phyloP scores from a whole-genome alignment of 768 basidiomycete species.

The Mrakia gelida region DNA sequence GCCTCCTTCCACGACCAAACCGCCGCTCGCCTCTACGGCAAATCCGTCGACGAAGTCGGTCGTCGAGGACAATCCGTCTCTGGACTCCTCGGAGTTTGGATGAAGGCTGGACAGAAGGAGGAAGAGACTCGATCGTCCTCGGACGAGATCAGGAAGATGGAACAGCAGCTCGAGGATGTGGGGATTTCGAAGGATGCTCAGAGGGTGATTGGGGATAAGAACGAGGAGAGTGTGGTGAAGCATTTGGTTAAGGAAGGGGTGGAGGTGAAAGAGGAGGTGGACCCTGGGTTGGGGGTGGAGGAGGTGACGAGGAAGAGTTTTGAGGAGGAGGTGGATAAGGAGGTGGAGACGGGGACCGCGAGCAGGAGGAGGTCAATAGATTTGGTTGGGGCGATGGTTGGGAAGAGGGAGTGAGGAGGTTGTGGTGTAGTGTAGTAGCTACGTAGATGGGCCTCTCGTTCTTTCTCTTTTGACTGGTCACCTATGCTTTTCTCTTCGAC shows the following conservation, averaged over 20 bases:
- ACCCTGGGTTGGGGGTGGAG: neutral
- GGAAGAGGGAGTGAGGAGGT: neutral
- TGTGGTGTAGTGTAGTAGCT: neutral
- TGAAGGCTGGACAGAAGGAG: constrained; percentile 21
- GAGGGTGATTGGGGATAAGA: constrained; percentile 4
- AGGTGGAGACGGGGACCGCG: neutral
- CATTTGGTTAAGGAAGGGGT: constrained; percentile 8
- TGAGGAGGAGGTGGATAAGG: neutral
- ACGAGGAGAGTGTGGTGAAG: neutral
- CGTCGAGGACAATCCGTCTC: neutral
- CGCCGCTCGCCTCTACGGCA: constrained; percentile 38
- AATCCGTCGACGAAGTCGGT: constrained; percentile 43
- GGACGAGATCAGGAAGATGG: constrained; percentile 8
- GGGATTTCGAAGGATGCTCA: constrained; percentile 1
- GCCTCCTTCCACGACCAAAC: constrained; percentile 39
- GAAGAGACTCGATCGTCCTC: neutral
- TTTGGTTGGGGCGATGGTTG: neutral
- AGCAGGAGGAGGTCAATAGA: neutral
- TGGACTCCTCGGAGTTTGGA: constrained; percentile 16
- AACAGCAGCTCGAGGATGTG: neutral
- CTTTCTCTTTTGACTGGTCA: no score
- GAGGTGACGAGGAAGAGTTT: neutral
- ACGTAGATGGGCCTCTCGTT: no score
- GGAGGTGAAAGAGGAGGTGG: constrained; percentile 3
- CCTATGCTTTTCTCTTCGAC: no score